Base-by-base conservation (phyloP, 495 filamentous ascomycete genomes). In the Penicillium manginii region DNA sequence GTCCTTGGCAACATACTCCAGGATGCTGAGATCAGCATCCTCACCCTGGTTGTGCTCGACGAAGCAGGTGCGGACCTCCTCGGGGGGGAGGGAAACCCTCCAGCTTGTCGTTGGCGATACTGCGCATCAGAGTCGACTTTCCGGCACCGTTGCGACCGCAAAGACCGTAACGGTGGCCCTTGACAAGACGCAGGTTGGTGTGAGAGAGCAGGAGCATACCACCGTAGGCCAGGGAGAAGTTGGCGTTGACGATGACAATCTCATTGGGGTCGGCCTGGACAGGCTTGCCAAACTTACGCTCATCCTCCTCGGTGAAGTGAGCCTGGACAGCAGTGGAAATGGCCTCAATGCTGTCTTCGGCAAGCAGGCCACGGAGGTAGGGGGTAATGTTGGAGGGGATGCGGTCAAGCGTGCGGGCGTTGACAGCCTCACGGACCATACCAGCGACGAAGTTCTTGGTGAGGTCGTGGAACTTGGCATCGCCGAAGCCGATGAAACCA, bases 11-110 rank as follows among this genome's bases (percentile, higher is more conserved):
- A 94, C 87, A 69, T 92, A 99, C 48, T 97, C 91, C 12, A 96
- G 80, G 68, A 99, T 97, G 71, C 86, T 97, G 58, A 97, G 86
- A 60, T 97, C 92, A 50, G 93, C 92, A 75, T 96, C 93, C 73
- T 97, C 96, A 59, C 93, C 92, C 75, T 98, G 92, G 74, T 96
- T 96, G 78, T 99, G 94, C 81, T 99, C 94, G 19, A 99, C 94
- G 62, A 98, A 99, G 78, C 96, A 99, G 31, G 94, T 98, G 54
- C 89, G 87, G 54, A 99, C 86, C 55, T 90, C 86, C 57, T 96
- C 91, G 63, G 89, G 93, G 23, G 22, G 91, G 82, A 22, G 94
- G 94, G 78, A 99, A 99, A 21, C 94, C 94, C 72, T 99, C 94
- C 1, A 99, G 84, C 79, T 99, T 98, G 55, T 92, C 92, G 50